Base-by-base conservation (phyloP, 345 rosid genomes). In the Tarenaya hassleriana region DNA sequence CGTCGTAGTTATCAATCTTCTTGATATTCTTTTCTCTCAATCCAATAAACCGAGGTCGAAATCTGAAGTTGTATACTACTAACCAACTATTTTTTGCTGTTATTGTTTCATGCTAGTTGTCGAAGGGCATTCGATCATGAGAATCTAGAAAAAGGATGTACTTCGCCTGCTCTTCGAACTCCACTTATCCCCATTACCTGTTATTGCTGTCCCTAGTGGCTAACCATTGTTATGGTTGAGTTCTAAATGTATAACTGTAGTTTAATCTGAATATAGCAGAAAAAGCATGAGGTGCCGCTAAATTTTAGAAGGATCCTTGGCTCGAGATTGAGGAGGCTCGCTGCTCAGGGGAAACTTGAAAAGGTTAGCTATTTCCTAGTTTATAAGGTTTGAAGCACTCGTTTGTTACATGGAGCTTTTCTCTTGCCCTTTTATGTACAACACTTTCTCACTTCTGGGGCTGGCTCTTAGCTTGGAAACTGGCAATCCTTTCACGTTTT, bases 251-350 rank as follows among this genome's bases (percentile, higher is more conserved):
- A 39, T 38, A 33, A 49, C 18, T 27, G 29, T 59, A 39, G 55
- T 46, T 47, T 60, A 34, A 24, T 35, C 38, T 60, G 66, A 56
- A 29, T 56, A 69, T 69, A 68, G 77, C 97, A 90, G 94, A 73
- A 70, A 71, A 80, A 77, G 55, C 77, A 78, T 56, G 81, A 64
- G 60, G 78, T 80, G 66, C 82, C 94, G 19, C 76, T 55, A 60
- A 84, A 77, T 58, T 84, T 84, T 66, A 83, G 76, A 74, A 86
- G 81, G 76, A 63, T 53, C 58, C 79, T 90, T 50, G 68, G 76
- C 60, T 63, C 95, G 60, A 82, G 77, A 75, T 66, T 86, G 76
- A 81, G 88, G 73, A 80, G 91, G 69, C 77, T 90, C 64, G 88
- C 80, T 63, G 58, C 51, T n/a, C 81, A 74, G 73, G 86, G 75